Conservation (phyloP, 2,329 filamentous ascomycete genomes). For the Zelopaecilomyces penicillatus region DNA sequence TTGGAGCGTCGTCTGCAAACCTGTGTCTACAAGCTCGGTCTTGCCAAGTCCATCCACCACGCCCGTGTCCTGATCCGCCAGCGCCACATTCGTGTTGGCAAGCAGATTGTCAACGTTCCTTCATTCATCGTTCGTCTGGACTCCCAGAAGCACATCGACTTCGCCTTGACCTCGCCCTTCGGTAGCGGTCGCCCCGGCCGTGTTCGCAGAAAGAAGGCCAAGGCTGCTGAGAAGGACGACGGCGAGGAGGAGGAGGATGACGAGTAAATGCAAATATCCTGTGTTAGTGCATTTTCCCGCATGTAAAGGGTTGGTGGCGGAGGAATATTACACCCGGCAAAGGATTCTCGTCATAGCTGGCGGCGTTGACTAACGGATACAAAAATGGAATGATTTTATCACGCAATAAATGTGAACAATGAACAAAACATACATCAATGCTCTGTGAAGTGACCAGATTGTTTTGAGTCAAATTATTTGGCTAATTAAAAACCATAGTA, state of each 20-base stretch:
- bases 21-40: constrained; percentile 99
- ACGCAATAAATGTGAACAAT: constrained; percentile 4
- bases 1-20: constrained; percentile 99
- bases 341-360: constrained; percentile 38
- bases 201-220: constrained; percentile 99
- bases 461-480: too few species aligned
- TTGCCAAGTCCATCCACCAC: constrained; percentile 99
- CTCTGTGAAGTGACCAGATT: too few species aligned
- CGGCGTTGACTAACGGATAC: constrained; percentile 43
- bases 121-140: constrained; percentile 99
- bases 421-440: too few species aligned
- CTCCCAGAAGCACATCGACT: constrained; percentile 99
- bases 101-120: constrained; percentile 99
- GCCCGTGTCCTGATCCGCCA: constrained; percentile 99
- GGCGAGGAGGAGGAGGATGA: constrained; percentile 79
- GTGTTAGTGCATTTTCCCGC: constrained; percentile 21
- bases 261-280: constrained; percentile 41
- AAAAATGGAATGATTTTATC: constrained; percentile 35
- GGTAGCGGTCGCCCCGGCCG: constrained; percentile 94
- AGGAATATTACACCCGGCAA: constrained; percentile 30
- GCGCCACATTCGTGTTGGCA: constrained; percentile 99
- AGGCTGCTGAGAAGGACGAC: constrained; percentile 80
- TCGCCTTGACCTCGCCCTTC: constrained; percentile 93
- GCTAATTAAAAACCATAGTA: constrained; percentile 3
- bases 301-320: constrained; percentile 20